phyloP scores from a whole-genome alignment of 495 filamentous ascomycete species.

The Lasiosphaeris hirsuta region DNA sequence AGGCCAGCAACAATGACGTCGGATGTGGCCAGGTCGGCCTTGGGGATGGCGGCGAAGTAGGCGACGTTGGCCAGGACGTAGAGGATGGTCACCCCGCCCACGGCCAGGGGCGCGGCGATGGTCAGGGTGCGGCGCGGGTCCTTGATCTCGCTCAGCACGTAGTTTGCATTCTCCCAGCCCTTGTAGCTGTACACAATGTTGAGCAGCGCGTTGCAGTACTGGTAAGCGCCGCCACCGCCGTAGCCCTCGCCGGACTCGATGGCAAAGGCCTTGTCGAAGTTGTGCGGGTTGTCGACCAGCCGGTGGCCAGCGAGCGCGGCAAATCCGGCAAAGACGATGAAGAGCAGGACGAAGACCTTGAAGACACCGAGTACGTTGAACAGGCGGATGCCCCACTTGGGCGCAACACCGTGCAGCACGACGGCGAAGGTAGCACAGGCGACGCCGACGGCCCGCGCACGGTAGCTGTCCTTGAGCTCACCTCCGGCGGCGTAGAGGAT shows the following conservation, averaged over 20 bases:
- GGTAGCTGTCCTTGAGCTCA: conserved; percentile 53
- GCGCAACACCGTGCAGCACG: conserved; percentile 53
- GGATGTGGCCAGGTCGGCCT: conserved; percentile 49
- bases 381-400: conserved; percentile 61
- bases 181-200: conserved; percentile 50
- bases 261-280: conserved; percentile 31
- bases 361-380: conserved; percentile 61
- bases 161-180: conserved; percentile 46
- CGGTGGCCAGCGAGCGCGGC: conserved; percentile 25
- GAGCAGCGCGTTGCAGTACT: conserved; percentile 47
- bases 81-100: conserved; percentile 53
- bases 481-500: conserved; percentile 57
- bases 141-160: conserved; percentile 56
- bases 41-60: conserved; percentile 48
- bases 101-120: conserved; percentile 58
- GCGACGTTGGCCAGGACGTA: conserved; percentile 67
- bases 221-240: conserved; percentile 27
- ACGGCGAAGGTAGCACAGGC: conserved; percentile 51
- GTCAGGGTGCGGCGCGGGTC: conserved; percentile 60
- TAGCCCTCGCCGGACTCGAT: conserved; percentile 33
- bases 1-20: conserved; percentile 44
- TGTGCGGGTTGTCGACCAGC: conserved; percentile 25
- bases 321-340: conserved; percentile 60
- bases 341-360: conserved; percentile 62
- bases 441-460: conserved; percentile 57